Percentiles rank a stretch among this genome's conserved stretches.
Evolutionary conservation across 202 grass and related monocot species (phyloP).

Genomic region (Sporobolus alterniflorus): DNA sequence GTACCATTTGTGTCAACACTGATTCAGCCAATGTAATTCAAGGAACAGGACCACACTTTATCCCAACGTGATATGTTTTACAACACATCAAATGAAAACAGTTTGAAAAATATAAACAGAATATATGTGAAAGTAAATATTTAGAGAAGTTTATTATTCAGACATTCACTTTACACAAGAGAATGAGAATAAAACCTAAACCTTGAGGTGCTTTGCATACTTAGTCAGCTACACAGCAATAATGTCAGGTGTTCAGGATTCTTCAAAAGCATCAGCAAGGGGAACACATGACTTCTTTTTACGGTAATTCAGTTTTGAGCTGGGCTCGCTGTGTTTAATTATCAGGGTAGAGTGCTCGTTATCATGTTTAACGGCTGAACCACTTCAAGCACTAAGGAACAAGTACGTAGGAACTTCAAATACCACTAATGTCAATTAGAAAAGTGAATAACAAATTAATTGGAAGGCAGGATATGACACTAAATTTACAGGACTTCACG

Average conservation of each 20-base stretch:
- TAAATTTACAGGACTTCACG: neutral
- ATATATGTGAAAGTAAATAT: neutral
- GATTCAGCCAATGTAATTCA: neutral
- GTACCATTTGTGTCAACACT: neutral
- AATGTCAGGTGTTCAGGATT: neutral
- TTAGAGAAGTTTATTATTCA: conserved; percentile 6
- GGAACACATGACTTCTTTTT: neutral
- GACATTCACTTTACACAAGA: neutral
- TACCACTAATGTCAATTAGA: neutral
- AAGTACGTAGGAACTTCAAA: neutral
- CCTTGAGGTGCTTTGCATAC: neutral
- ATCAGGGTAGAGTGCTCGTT: neutral
- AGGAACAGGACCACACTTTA: neutral
- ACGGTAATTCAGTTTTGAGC: neutral
- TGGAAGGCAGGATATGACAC: neutral
- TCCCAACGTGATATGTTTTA: neutral
- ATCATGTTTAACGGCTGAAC: neutral
- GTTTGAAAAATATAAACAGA: too few species aligned
- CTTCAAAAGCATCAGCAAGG: neutral
- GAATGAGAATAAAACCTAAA: neutral
- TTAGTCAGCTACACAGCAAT: neutral
- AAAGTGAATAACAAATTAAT: conserved; percentile 6
- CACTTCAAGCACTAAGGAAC: neutral
- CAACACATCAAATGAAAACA: neutral
- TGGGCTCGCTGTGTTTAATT: neutral